A percentile compares a stretch with the other conserved stretches of the same genome.
These are phyloP conservation scores for Ricinus communis DNA, from an alignment of 345 rosid species.

Conservation along the genomic window DNA sequence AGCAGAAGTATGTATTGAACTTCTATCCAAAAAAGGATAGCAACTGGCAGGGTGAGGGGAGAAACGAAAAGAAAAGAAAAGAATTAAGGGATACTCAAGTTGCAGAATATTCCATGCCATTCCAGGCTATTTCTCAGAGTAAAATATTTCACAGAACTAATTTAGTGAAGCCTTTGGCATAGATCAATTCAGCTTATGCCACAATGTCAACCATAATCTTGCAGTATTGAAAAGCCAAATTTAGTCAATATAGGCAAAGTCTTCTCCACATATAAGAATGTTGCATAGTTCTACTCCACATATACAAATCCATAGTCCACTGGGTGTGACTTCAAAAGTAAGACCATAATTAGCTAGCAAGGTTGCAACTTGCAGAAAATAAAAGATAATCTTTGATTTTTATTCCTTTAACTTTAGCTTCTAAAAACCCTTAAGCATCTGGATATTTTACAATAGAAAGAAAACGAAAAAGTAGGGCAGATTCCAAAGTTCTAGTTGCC, in stretches of 20 bases:
- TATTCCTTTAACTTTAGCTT: not conserved
- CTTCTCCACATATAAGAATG: not conserved
- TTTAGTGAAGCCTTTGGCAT: not conserved
- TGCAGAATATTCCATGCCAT: not conserved
- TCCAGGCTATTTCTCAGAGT: not conserved
- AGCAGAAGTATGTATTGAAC: not conserved
- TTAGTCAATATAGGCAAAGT: not conserved
- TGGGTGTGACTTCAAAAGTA: not conserved
- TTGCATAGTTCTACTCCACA: not conserved
- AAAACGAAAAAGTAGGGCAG: not conserved
- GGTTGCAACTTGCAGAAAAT: slow-evolving; percentile 1
- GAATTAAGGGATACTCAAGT: not conserved
- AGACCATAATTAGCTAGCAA: not conserved
- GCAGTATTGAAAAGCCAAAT: not conserved
- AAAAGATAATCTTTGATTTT: not conserved
- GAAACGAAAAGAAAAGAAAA: not conserved
- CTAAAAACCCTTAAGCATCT: slow-evolving; percentile 6
- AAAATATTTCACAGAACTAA: not conserved
- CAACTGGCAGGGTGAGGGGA: not conserved
- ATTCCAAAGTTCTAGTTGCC: slow-evolving; percentile 9
- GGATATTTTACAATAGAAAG: not conserved
- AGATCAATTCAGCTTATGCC: not conserved
- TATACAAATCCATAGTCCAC: too few species aligned
- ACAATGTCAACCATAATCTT: not conserved
- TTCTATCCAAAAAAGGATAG: not conserved